These are phyloP conservation scores for Yueomyces sp. DNA, from an alignment of 1,139 yeast genomes.

Conservation along the genomic window DNA sequence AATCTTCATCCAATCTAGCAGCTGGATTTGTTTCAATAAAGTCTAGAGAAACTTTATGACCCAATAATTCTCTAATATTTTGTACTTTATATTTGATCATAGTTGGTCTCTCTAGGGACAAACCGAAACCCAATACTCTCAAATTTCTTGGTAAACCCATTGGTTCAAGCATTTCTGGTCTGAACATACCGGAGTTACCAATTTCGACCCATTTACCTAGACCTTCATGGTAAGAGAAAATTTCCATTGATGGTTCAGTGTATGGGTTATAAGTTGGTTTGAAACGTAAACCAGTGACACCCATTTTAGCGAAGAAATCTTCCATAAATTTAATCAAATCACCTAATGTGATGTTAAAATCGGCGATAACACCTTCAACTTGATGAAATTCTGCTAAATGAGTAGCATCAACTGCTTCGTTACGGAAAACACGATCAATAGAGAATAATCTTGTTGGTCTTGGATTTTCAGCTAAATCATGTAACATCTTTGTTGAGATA, in stretches of 20 bases:
- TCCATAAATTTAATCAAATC: constrained; percentile 98
- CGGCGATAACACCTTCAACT: constrained; percentile 98
- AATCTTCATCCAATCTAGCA: constrained; percentile 80
- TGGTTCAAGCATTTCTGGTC: constrained; percentile 97
- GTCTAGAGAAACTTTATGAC: constrained; percentile 87
- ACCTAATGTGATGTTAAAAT: constrained; percentile 87
- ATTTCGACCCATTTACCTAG: constrained; percentile 97
- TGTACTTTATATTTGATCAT: constrained; percentile 97
- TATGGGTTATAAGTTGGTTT: constrained; percentile 98
- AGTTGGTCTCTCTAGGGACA: constrained; percentile 94
- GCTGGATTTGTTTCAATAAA: constrained; percentile 96
- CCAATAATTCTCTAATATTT: constrained; percentile 87
- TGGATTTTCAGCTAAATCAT: constrained; percentile 79
- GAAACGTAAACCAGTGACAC: constrained; percentile 87
- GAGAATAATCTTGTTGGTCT: constrained; percentile 87
- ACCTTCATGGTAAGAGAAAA: constrained; percentile 92
- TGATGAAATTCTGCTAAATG: constrained; percentile 99
- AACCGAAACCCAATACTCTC: constrained; percentile 96
- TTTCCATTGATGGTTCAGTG: constrained; percentile 98
- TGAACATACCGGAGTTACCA: constrained; percentile 98
- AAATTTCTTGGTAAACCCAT: constrained; percentile 95
- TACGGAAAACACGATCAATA: constrained; percentile 96
- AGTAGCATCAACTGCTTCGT: constrained; percentile 99
- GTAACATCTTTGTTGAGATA: constrained; percentile 77
- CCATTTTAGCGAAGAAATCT: constrained; percentile 93